Percentiles rank a stretch among this genome's conserved stretches.
These are phyloP conservation scores for Hypoxylon trugodes DNA, from an alignment of 495 filamentous ascomycete species.

Conservation along the genomic window DNA sequence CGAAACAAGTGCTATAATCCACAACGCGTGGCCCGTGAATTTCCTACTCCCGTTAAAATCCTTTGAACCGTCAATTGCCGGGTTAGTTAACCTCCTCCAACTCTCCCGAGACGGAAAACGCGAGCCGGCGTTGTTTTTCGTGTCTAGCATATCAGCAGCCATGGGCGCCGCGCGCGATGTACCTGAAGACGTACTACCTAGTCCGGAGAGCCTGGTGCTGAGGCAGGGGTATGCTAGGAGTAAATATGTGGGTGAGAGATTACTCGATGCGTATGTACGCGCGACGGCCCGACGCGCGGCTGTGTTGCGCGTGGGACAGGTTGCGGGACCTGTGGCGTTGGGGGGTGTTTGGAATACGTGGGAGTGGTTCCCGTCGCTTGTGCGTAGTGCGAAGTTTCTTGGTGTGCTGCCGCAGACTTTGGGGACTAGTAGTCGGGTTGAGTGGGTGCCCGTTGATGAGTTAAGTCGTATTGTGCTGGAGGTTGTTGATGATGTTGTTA, in stretches of 20 bases:
- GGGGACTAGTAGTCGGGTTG: conserved; percentile 29
- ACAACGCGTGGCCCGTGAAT: conserved; percentile 51
- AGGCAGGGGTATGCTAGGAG: conserved; percentile 37
- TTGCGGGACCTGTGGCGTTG: conserved; percentile 33
- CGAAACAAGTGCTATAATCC: conserved; percentile 40
- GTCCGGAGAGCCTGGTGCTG: conserved; percentile 14
- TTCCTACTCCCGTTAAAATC: conserved; percentile 45
- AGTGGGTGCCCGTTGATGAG: conserved; percentile 43
- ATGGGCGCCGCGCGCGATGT: conserved; percentile 24
- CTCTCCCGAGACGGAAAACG: conserved; percentile 24
- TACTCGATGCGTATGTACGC: conserved; percentile 30
- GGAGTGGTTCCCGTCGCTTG: conserved; percentile 43
- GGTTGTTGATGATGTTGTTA: conserved; percentile 28
- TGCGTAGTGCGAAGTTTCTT: conserved; percentile 31
- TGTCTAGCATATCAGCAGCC: conserved; percentile 39
- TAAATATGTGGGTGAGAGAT: conserved; percentile 39
- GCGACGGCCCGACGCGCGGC: conserved; percentile 20
- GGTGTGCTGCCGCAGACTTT: conserved; percentile 30
- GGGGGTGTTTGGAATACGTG: conserved; percentile 35
- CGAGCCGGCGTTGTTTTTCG: conserved; percentile 32
- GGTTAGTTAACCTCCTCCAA: conserved; percentile 40
- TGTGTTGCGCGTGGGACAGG: conserved; percentile 41
- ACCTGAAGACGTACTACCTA: conserved; percentile 28
- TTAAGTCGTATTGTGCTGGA: conserved; percentile 34
- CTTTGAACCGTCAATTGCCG: conserved; percentile 42